Base-by-base conservation (phyloP, 2,329 filamentous ascomycete species). In the Helminthosporium solani region DNA sequence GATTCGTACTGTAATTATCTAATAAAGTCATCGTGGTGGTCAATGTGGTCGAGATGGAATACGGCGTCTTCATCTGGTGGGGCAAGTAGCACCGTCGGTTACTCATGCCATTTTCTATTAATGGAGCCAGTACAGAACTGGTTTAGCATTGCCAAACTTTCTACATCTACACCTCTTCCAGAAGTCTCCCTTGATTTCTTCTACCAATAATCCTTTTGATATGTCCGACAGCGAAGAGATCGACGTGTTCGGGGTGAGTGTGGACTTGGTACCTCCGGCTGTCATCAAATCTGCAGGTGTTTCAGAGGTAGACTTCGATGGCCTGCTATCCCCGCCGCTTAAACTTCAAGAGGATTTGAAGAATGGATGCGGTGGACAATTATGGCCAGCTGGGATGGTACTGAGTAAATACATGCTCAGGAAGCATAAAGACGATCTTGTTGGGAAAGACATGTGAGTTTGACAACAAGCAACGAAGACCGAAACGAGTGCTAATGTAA, bases 321-420 rank as follows among this genome's bases (percentile, higher is more conserved):
- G 88, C 31, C 79, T 94, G 42, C 78, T 96, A 27, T 71, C 77
- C 16, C 74, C 80, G 38, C 84, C 87, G 35, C 78, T 97, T 50
- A 78, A 81, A 49, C 81, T 97, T 14, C 87, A 88, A 61, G 90
- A 96, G 70, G 91, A 97, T 70, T 79, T 96, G 38, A 83, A 82
- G 46, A 83, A 88, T 53, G 94, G 94, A 50, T 97, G 94, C 70
- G 94, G 94, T 39, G 94, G 94, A 2, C 88, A 95, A 71, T 79
- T 95, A 9, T 97, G 94, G 94, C 92, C 91, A 2, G 92, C 92
- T 0, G 94, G 94, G 9, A 87, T 95, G 83, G 82, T 94, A 14
- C 77, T 99, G 42, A 82, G 87, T 16, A 89, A 86, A 70, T 95
- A 97, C 67, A 81, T 97, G 79, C 77, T 97, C 48, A 81, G 85